A percentile compares a stretch with the other conserved stretches of the same genome.
These are phyloP conservation scores for Cryptococcus hybrid DNA, from an alignment of 1,284 basidiomycete species.

Conservation along the genomic window DNA sequence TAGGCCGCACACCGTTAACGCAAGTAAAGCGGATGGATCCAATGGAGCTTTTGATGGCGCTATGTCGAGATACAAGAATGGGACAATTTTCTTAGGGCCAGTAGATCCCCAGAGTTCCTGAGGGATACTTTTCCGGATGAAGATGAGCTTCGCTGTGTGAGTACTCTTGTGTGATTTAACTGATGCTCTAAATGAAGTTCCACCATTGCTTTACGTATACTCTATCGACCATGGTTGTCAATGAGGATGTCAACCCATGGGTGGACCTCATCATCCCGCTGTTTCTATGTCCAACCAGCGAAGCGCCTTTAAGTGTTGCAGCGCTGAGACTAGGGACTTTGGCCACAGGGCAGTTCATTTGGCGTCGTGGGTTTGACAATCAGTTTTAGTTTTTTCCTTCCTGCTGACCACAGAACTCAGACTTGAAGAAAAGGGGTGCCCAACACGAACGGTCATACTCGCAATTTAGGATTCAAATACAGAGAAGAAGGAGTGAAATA, in stretches of 20 bases:
- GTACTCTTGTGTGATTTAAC: conserved; percentile 3
- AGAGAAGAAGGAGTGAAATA: conserved; percentile 23
- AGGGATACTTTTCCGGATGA: conserved; percentile 27
- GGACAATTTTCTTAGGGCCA: conserved; percentile 36
- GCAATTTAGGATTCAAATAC: conserved; percentile 22
- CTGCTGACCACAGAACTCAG: conserved; percentile 4
- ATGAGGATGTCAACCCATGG: conserved; percentile 43
- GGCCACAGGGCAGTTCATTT: conserved; percentile 33
- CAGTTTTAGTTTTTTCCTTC: not conserved
- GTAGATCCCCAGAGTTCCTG: conserved; percentile 39
- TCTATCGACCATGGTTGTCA: conserved; percentile 39
- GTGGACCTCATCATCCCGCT: conserved; percentile 36
- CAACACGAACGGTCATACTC: conserved; percentile 11
- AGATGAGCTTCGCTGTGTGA: conserved; percentile 37
- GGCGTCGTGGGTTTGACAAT: conserved; percentile 16
- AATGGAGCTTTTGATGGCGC: conserved; percentile 34
- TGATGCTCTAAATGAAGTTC: conserved; percentile 19
- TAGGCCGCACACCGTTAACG: not conserved
- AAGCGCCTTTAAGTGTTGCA: conserved; percentile 23
- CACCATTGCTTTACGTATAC: conserved; percentile 44
- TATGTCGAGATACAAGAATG: conserved; percentile 40
- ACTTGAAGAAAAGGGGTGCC: conserved; percentile 11
- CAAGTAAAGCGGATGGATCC: conserved; percentile 15
- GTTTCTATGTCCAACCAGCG: conserved; percentile 32
- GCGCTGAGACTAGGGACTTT: conserved; percentile 35